phyloP scores from a whole-genome alignment of 2,329 filamentous ascomycete genomes.

The Hypocreales sp. region DNA sequence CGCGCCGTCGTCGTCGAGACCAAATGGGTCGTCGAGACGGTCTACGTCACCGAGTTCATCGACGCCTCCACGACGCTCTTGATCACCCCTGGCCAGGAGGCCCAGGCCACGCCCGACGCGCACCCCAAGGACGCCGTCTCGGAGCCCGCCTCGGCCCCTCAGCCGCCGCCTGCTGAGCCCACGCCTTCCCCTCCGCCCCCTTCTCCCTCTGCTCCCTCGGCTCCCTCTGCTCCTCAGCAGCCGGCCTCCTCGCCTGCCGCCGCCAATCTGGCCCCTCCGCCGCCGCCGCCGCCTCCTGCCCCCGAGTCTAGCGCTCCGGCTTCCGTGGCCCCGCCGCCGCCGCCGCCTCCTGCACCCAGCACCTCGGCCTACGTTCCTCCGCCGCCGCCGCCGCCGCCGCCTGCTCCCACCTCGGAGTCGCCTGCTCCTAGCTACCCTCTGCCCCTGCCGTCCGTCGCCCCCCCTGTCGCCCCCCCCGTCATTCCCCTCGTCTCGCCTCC shows the following conservation, averaged over 20 bases:
- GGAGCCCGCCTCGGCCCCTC: constrained; percentile 6
- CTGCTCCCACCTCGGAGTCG: constrained; percentile 4
- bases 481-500: constrained; percentile 1
- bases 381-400: constrained; percentile 3
- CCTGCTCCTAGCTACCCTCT: constrained; percentile 1
- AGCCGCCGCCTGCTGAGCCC: constrained; percentile 3
- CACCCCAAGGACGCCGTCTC: constrained; percentile 14
- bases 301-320: no score
- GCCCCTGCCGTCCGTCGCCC: constrained; percentile 4
- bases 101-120: constrained; percentile 10
- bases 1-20: constrained; percentile 29
- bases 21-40: constrained; percentile 34
- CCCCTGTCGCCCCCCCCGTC: constrained; percentile 1
- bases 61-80: constrained; percentile 32
- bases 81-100: constrained; percentile 20
- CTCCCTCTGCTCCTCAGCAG: constrained; percentile 8
- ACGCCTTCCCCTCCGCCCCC: constrained; percentile 3
- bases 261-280: constrained; percentile 11
- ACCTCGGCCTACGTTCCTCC: constrained; percentile 4
- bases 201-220: constrained; percentile 5
- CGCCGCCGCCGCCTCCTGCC: constrained; percentile 9
- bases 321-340: constrained; percentile 2
- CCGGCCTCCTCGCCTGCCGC: constrained; percentile 8
- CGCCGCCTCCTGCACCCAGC: constrained; percentile 4
- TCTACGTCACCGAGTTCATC: constrained; percentile 28